Base-by-base conservation (phyloP, 2,329 filamentous ascomycete genomes). In the Fusarium falciforme region DNA sequence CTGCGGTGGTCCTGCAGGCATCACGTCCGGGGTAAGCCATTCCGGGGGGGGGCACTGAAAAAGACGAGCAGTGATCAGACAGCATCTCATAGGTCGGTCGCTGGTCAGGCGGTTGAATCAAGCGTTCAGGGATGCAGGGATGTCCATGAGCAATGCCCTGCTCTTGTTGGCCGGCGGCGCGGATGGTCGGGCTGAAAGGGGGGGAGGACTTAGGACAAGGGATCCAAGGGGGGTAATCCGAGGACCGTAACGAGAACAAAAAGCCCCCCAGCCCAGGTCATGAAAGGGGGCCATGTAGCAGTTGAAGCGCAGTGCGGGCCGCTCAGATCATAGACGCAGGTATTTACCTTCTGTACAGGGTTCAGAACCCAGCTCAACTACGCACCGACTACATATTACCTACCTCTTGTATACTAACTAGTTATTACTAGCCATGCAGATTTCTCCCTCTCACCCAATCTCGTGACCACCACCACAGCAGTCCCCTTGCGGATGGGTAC, bases 91-190 rank as follows among this genome's bases (percentile, higher is more conserved):
- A 76, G 75, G 66, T 61, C 66, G 49, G 64, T 61, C 49, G 67
- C 42, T 66, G 76, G 76, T 77, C 76, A 77, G 75, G 75, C 75
- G 76, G 76, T 75, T 77, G 76, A 73, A 77, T 74, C 74, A 72
- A 77, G 76, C 69, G 65, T 76, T 68, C 75, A 75, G 62, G 64
- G 65, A 73, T 76, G 64, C 73, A 76, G 71, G 71, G 61, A 64
- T 67, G 47, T 49, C 44, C 7, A 22, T 49, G 25, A 25, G 44
- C 44, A 70, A 38, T 75, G 72, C 68, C 64, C 54, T 66, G 57
- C 40, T 16, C n/a, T 20, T 20, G 17, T 33, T 31, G 40, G 35
- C n/a, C n/a, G 59, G 40, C 35, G 61, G 61, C 66, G 58, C 63
- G 61, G 62, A 71, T 67, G 74, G 67, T 76, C 65, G 70, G 70